A percentile compares a stretch with the other conserved stretches of the same genome.
Conservation (phyloP, 2,329 filamentous ascomycete genomes). For the Curvularia sp. region DNA sequence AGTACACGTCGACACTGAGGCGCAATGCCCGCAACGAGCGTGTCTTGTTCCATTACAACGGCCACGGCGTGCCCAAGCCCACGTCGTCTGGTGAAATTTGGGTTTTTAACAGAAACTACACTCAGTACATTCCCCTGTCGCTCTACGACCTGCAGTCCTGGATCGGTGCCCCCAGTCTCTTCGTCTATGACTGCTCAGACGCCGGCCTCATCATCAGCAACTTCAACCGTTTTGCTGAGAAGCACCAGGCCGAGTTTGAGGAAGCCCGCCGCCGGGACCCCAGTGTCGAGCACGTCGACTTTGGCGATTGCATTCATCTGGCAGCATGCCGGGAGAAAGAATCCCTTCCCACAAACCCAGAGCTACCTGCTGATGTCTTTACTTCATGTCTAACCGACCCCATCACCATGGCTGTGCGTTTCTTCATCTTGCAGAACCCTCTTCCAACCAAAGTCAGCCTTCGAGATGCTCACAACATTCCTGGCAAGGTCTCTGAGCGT, state of each 20-base stretch:
- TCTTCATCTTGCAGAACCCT: constrained; percentile 94
- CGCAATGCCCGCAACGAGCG: constrained; percentile 95
- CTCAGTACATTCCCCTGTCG: constrained; percentile 96
- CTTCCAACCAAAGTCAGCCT: constrained; percentile 71
- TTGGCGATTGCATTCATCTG: constrained; percentile 88
- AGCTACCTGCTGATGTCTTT: constrained; percentile 92
- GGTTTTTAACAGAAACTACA: constrained; percentile 99
- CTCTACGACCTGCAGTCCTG: constrained; percentile 94
- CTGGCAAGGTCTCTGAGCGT: constrained; percentile 88
- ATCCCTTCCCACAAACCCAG: constrained; percentile 91
- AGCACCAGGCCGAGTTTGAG: constrained; percentile 88
- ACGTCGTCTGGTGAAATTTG: constrained; percentile 96
- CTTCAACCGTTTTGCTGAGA: constrained; percentile 92
- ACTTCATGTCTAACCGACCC: constrained; percentile 95
- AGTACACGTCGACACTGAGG: constrained; percentile 88
- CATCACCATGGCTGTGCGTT: constrained; percentile 95
- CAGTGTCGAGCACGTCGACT: constrained; percentile 66
- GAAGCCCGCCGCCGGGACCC: constrained; percentile 79
- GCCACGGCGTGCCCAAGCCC: constrained; percentile 94
- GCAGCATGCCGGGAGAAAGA: constrained; percentile 91
- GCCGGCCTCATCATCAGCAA: constrained; percentile 95
- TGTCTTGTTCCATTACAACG: constrained; percentile 98
- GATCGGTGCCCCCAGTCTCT: constrained; percentile 93
- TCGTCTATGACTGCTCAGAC: constrained; percentile 97
- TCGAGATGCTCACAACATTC: constrained; percentile 85